A percentile compares a stretch with the other conserved stretches of the same genome.
These are phyloP conservation scores for Gossypium davidsonii DNA, from an alignment of 441 rosid genomes.

Conservation along the genomic window DNA sequence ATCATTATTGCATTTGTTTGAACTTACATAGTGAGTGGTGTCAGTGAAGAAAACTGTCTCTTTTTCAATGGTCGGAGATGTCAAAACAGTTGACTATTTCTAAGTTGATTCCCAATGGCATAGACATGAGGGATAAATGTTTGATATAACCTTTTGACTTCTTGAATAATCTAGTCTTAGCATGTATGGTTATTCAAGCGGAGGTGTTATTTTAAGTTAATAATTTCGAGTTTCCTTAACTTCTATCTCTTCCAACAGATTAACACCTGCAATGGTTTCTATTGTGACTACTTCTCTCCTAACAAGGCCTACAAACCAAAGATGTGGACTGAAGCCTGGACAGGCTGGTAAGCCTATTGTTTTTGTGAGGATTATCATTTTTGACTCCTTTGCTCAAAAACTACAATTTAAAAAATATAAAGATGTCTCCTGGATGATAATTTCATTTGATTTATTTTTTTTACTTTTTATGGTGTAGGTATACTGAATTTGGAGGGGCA, in stretches of 20 bases:
- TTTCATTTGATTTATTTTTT: neutral
- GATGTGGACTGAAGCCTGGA: slow-evolving; percentile 99
- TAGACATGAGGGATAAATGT: neutral
- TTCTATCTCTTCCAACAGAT: slow-evolving; percentile 40
- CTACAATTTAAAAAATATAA: slow-evolving; percentile 4
- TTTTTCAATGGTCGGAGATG: neutral
- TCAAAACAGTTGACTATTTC: slow-evolving; percentile 4
- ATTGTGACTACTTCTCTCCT: slow-evolving; percentile 89
- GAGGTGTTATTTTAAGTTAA: slow-evolving; percentile 6
- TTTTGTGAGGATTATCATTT: neutral
- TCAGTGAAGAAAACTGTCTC: slow-evolving; percentile 10
- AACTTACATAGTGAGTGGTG: neutral
- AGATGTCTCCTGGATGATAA: neutral
- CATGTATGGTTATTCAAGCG: neutral
- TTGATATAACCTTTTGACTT: slow-evolving; percentile 14
- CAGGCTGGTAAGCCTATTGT: slow-evolving; percentile 67
- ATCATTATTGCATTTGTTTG: slow-evolving; percentile 10
- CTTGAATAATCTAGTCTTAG: slow-evolving; percentile 9
- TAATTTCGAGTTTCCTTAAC: slow-evolving; percentile 5
- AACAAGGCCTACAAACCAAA: slow-evolving; percentile 90
- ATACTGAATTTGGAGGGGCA: slow-evolving; percentile 89
- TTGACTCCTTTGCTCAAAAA: neutral
- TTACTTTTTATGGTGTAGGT: slow-evolving; percentile 40
- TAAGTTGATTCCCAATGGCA: slow-evolving; percentile 10
- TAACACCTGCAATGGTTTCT: slow-evolving; percentile 94